Percentiles rank a stretch among this genome's conserved stretches.
These are phyloP conservation scores for Mucor piriformis DNA, from an alignment of 371 early-diverging fungal species.

Conservation along the genomic window DNA sequence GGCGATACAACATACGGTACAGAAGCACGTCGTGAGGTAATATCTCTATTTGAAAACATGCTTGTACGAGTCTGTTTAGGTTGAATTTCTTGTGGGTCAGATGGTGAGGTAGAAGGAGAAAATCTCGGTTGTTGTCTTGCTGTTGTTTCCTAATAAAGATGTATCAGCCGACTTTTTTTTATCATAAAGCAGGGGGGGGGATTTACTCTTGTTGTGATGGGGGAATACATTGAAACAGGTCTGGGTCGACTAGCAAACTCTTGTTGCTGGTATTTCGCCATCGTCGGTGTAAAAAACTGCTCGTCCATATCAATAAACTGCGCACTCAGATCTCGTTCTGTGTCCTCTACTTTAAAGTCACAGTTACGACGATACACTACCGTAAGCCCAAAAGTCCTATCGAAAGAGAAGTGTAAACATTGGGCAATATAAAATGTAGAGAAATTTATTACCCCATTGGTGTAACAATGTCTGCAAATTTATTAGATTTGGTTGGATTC, in stretches of 20 bases:
- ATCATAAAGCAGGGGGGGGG: too few relatives aligned
- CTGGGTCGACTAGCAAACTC: conserved; percentile 18
- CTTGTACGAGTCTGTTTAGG: not conserved
- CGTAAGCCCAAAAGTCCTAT: conserved; percentile 71
- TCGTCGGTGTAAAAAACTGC: conserved; percentile 43
- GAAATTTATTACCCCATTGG: conserved; percentile 61
- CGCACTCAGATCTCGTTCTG: conserved; percentile 41
- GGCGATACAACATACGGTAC: conserved; percentile 58
- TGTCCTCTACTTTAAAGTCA: conserved; percentile 73
- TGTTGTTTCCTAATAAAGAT: too few relatives aligned
- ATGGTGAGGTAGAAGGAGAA: too few relatives aligned
- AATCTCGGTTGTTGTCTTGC: too few relatives aligned
- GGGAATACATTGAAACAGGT: conserved; percentile 1
- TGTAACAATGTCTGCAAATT: conserved; percentile 75
- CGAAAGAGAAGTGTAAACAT: not conserved
- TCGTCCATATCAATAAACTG: conserved; percentile 47
- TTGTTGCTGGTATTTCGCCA: conserved; percentile 60
- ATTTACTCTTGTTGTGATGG: not conserved
- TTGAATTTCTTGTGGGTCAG: not conserved
- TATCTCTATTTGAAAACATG: not conserved
- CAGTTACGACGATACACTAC: conserved; percentile 82
- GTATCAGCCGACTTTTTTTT: too few relatives aligned
- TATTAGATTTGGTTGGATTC: conserved; percentile 50
- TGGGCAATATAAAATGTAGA: not conserved
- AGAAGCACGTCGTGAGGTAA: conserved; percentile 18